phyloP scores from a whole-genome alignment of 108 stramenopile genomes.

The Licmophora abbreviata region DNA sequence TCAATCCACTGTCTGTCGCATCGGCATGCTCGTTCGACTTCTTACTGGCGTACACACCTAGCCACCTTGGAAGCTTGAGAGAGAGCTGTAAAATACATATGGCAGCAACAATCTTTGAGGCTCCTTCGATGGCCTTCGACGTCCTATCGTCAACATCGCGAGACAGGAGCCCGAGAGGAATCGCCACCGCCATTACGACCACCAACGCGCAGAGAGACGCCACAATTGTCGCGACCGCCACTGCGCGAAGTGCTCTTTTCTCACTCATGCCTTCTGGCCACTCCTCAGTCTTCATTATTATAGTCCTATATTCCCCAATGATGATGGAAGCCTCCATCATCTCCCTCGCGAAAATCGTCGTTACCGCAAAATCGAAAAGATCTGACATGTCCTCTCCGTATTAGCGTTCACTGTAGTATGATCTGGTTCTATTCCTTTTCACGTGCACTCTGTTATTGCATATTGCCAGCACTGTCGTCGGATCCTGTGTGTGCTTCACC shows the following conservation, averaged over 20 bases:
- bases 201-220: constrained; percentile 50
- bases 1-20: constrained; percentile 30
- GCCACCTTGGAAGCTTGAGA: constrained; percentile 69
- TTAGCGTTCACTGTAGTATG: too few species aligned
- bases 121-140: constrained; percentile 63
- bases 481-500: too few species aligned
- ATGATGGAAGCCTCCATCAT: constrained; percentile 67
- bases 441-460: too few species aligned
- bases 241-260: constrained; percentile 39
- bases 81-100: constrained; percentile 62
- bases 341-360: constrained; percentile 76
- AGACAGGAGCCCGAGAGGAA: constrained; percentile 58
- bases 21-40: constrained; percentile 13
- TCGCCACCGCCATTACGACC: constrained; percentile 35
- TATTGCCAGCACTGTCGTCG: too few species aligned
- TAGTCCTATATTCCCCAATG: constrained; percentile 69
- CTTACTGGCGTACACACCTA: constrained; percentile 58
- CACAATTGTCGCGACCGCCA: constrained; percentile 46
- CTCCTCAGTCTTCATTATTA: constrained; percentile 35
- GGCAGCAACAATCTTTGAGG: constrained; percentile 68
- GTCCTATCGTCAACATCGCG: constrained; percentile 33
- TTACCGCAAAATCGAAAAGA: constrained; percentile 35
- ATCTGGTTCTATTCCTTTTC: too few species aligned
- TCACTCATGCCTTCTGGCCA: constrained; percentile 35
- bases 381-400: too few species aligned